phyloP scores from a whole-genome alignment of 345 rosid species.

The Theobroma cacao region DNA sequence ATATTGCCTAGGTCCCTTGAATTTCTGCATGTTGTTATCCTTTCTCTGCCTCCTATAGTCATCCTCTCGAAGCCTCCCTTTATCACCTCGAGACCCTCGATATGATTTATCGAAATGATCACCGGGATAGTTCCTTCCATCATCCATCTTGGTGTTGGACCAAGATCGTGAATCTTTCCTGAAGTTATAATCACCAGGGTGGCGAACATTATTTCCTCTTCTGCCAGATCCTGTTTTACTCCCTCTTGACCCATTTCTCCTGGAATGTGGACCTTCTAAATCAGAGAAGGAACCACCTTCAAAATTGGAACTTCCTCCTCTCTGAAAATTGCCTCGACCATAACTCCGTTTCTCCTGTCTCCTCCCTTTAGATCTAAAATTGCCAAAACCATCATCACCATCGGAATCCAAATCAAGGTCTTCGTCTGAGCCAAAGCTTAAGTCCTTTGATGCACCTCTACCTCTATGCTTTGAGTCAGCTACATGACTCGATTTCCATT shows the following conservation, averaged over 20 bases:
- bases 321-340: conserved; percentile 31
- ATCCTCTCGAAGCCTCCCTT: conserved; percentile 25
- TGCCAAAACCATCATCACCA: conserved; percentile 42
- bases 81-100: conserved; percentile 28
- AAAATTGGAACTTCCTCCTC: conserved; percentile 29
- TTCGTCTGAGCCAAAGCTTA: conserved; percentile 72
- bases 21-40: not conserved
- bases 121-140: conserved; percentile 25
- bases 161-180: conserved; percentile 18
- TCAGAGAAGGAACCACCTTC: conserved; percentile 39
- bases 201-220: conserved; percentile 32
- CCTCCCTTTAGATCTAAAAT: conserved; percentile 26
- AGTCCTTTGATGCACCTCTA: conserved; percentile 35
- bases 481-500: conserved; percentile 77
- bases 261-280: conserved; percentile 29
- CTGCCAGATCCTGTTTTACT: conserved; percentile 23
- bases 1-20: not conserved
- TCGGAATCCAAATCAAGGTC: conserved; percentile 59
- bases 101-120: conserved; percentile 25
- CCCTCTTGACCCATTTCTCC: conserved; percentile 26
- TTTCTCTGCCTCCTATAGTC: conserved; percentile 11
- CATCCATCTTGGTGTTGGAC: conserved; percentile 32
- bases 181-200: conserved; percentile 24
- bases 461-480: conserved; percentile 39
- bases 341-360: conserved; percentile 26